Percentiles rank a stretch among this genome's conserved stretches.
Evolutionary conservation across 176 grass and related monocot genomes (phyloP).

Genomic region (barley (Hordeum vulgare)): MorexV3_pseudomolecules_assembly NC_058524.1:39852568-39853067

Average conservation of each 20-base stretch:
- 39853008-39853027: constrained; percentile 19
- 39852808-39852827: constrained; percentile 77
- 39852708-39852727: background rate
- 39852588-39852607: background rate
- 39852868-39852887: constrained; percentile 10
- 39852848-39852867: constrained; percentile 22
- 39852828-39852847: constrained; percentile 90
- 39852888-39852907: constrained; percentile 37
- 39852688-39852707: background rate
- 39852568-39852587: background rate
- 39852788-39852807: constrained; percentile 63
- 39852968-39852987: constrained; percentile 14
- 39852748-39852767: background rate
- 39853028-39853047: constrained; percentile 22
- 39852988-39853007: constrained; percentile 2
- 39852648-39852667: background rate
- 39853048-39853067: background rate
- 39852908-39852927: constrained; percentile 48
- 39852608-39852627: background rate
- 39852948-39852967: constrained; percentile 40
- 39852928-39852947: constrained; percentile 65
- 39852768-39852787: background rate
- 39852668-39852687: background rate
- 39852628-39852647: background rate
- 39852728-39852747: background rate